Conservation (phyloP, 768 basidiomycete species). For the Cystofilobasidium macerans region DNA sequence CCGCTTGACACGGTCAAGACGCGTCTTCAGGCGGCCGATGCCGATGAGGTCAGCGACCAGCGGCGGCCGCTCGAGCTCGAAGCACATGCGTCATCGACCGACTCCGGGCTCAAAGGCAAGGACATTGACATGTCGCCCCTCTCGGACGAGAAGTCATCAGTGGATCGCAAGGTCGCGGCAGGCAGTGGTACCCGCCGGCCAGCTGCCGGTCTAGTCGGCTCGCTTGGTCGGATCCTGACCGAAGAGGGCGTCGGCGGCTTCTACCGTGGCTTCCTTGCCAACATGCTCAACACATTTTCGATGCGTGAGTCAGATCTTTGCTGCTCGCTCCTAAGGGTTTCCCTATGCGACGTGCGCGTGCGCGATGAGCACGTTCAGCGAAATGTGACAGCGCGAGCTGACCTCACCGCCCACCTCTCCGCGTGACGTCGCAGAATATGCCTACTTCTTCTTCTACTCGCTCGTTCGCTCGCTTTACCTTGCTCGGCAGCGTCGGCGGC, state of each 20-base stretch:
- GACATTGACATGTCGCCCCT: no score
- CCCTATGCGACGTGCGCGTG: no score
- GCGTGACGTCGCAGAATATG: slow-evolving; percentile 55
- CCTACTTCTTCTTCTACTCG: slow-evolving; percentile 98
- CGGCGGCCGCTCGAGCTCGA: neutral
- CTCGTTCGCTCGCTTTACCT: slow-evolving; percentile 74
- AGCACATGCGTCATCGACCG: no score
- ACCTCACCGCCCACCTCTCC: no score
- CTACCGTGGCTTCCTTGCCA: slow-evolving; percentile 87
- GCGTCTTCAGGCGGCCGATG: slow-evolving; percentile 66
- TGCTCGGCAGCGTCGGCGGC: slow-evolving; percentile 45
- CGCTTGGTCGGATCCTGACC: slow-evolving; percentile 60
- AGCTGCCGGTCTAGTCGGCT: slow-evolving; percentile 34
- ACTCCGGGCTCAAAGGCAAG: no score
- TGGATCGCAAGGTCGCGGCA: slow-evolving; percentile 45
- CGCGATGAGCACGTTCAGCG: no score
- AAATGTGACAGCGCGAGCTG: no score
- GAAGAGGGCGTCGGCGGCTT: slow-evolving; percentile 71
- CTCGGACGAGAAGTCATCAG: no score
- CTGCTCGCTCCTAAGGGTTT: no score
- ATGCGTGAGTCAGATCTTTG: slow-evolving; percentile 79
- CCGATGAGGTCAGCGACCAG: neutral
- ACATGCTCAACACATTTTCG: slow-evolving; percentile 96
- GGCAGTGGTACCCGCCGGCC: slow-evolving; percentile 22
- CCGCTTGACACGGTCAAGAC: slow-evolving; percentile 95